Conservation (phyloP, 257 asterid genomes). For the Anisodus tanguticus region DNA sequence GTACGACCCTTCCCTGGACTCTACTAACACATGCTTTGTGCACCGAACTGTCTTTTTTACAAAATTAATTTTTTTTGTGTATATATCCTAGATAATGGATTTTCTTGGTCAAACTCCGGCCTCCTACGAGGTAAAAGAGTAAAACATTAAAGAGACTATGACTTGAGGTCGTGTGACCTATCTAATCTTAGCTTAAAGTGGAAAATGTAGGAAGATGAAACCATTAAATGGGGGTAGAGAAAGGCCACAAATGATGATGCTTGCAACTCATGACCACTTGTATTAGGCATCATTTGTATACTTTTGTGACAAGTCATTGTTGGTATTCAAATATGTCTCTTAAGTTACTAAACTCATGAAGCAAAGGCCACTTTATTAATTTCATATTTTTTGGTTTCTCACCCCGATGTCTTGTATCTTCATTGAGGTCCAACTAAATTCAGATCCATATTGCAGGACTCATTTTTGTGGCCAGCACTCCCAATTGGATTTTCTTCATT, state of each 20-base stretch:
- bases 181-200: not conserved
- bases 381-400: too few relatives aligned
- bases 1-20: too few relatives aligned
- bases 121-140: not conserved
- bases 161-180: not conserved
- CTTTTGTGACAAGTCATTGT: not conserved
- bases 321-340: not conserved
- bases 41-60: too few relatives aligned
- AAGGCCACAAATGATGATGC: not conserved
- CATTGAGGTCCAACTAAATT: too few relatives aligned
- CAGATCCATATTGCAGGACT: too few relatives aligned
- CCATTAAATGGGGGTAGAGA: not conserved
- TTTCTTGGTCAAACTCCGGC: not conserved
- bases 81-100: not conserved
- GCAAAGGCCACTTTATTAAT: not conserved
- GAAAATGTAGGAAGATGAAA: not conserved
- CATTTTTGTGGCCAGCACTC: too few relatives aligned
- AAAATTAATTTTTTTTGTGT: too few relatives aligned
- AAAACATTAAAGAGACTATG: not conserved
- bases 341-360: slow-evolving; percentile 7
- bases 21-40: too few relatives aligned
- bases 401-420: too few relatives aligned
- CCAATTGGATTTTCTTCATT: too few relatives aligned
- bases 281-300: not conserved
- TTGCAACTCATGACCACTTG: slow-evolving; percentile 22